Evolutionary conservation across 495 filamentous ascomycete genomes (phyloP).

Genomic region (Diplogelasinospora grovesii): DNA sequence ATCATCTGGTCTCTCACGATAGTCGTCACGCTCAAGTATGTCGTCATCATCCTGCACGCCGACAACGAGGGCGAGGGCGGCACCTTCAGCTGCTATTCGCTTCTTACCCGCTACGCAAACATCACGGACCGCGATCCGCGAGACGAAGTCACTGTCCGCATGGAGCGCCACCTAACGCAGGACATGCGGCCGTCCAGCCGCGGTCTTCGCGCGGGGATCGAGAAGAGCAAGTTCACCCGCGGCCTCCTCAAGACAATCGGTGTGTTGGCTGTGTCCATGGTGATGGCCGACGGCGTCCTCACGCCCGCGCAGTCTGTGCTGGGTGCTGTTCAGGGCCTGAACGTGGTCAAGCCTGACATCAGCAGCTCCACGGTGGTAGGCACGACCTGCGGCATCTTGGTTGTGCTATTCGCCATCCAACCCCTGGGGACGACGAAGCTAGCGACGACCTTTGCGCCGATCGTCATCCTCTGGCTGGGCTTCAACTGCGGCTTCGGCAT

Average conservation of each 20-base stretch:
- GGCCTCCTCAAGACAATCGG: conserved; percentile 57
- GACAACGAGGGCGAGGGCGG: conserved; percentile 77
- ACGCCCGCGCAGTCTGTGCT: conserved; percentile 66
- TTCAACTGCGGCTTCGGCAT: conserved; percentile 65
- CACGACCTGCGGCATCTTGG: conserved; percentile 59
- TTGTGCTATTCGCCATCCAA: conserved; percentile 63
- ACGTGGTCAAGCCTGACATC: conserved; percentile 42
- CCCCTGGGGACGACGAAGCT: conserved; percentile 64
- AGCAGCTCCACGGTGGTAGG: conserved; percentile 54
- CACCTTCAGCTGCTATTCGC: conserved; percentile 64
- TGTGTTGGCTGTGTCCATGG: conserved; percentile 63
- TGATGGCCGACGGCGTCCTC: conserved; percentile 61
- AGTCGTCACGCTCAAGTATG: conserved; percentile 70
- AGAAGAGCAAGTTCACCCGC: conserved; percentile 47
- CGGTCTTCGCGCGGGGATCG: conserved; percentile 48
- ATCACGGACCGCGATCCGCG: conserved; percentile 51
- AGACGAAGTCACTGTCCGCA: conserved; percentile 40
- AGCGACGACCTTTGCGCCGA: conserved; percentile 59
- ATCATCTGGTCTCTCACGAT: conserved; percentile 69
- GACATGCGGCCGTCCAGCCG: conserved; percentile 49
- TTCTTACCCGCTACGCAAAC: conserved; percentile 61
- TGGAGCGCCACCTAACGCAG: conserved; percentile 51
- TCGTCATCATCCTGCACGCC: conserved; percentile 59
- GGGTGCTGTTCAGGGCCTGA: conserved; percentile 63
- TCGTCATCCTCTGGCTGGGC: conserved; percentile 66